phyloP scores from a whole-genome alignment of 139 green algal genomes.

The Bryopsis sp. region DNA sequence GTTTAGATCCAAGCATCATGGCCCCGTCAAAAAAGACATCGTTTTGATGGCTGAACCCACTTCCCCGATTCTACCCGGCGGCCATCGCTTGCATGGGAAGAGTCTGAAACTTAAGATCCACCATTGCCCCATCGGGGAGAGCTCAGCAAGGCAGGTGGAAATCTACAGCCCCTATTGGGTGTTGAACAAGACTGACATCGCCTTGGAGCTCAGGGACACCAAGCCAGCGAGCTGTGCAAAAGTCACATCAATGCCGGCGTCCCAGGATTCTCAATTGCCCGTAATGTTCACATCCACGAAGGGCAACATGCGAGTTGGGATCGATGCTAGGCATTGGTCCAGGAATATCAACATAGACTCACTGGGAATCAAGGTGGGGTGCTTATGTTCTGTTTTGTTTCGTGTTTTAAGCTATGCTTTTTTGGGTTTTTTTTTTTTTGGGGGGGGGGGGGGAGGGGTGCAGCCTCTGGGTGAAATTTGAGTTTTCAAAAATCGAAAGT shows the following conservation, averaged over 20 bases:
- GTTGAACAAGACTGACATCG: slow-evolving; percentile 35
- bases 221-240: background rate
- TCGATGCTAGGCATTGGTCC: background rate
- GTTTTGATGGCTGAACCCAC: background rate
- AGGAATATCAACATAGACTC: background rate
- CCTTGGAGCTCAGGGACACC: slow-evolving; percentile 26
- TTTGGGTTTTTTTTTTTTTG: no score
- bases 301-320: background rate
- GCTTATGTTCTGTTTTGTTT: no score
- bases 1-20: no score
- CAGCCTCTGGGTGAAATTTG: no score
- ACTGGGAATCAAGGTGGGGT: background rate
- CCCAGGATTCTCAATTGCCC: slow-evolving; percentile 15
- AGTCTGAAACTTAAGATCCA: background rate
- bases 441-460: no score
- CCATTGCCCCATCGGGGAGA: slow-evolving; percentile 10
- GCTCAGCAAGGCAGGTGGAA: slow-evolving; percentile 21
- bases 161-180: slow-evolving; percentile 38
- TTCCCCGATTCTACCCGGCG: background rate
- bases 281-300: slow-evolving; percentile 24
- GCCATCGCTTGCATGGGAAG: background rate
- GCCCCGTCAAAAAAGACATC: background rate
- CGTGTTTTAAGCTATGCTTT: no score
- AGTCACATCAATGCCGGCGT: background rate
- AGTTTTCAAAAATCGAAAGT: no score